Evolutionary conservation across 192 early-diverging fungal species (phyloP).

Genomic region (Backusella luteola): DNA sequence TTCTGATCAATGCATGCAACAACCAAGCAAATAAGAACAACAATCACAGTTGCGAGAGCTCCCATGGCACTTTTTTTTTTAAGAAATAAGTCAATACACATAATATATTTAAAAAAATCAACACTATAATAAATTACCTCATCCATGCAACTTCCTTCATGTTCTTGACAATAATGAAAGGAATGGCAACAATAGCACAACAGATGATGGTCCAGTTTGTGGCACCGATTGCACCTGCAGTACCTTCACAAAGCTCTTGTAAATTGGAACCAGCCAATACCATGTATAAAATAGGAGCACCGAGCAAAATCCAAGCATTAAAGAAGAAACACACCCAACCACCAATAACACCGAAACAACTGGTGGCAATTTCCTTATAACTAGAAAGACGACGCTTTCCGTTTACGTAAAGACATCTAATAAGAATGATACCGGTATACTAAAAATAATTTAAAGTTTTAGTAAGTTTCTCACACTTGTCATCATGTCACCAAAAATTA

Average conservation of each 20-base stretch:
- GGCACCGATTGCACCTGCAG: constrained; percentile 35
- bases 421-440: constrained; percentile 69
- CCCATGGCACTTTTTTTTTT: constrained; percentile 63
- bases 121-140: neutral
- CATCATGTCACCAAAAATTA: neutral
- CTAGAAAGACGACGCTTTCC: constrained; percentile 55
- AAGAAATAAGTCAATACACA: constrained; percentile 26
- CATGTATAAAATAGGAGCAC: constrained; percentile 69
- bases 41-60: constrained; percentile 66
- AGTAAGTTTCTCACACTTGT: neutral
- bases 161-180: constrained; percentile 72
- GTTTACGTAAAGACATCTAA: constrained; percentile 74
- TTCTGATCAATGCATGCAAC: constrained; percentile 49
- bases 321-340: constrained; percentile 63
- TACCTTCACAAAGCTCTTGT: constrained; percentile 51
- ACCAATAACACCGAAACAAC: constrained; percentile 70
- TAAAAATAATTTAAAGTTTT: neutral
- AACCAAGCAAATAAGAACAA: constrained; percentile 69
- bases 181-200: constrained; percentile 61
- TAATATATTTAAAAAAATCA: neutral
- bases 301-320: constrained; percentile 68
- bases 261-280: constrained; percentile 77
- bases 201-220: constrained; percentile 67
- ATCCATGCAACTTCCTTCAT: constrained; percentile 80
- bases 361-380: constrained; percentile 67